Evolutionary conservation across 2,329 filamentous ascomycete genomes (phyloP), one percentile per base, ranked within the genome.

Genomic region (Diaporthe sp.): DNA sequence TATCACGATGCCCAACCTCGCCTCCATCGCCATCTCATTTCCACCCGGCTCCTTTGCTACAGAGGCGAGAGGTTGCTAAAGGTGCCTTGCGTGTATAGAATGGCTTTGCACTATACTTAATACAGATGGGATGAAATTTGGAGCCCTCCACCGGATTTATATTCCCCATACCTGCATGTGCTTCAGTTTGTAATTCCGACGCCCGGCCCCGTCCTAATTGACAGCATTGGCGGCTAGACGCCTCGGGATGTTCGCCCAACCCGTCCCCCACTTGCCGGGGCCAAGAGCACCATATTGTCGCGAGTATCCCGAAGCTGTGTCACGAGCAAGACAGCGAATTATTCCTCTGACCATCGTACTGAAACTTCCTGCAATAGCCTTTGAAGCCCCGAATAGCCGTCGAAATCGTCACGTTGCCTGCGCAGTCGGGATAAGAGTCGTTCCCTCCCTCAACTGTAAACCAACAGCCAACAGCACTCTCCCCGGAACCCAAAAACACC

Each of bases 201-300:
- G n/a, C n/a, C 32, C 32, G 55, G 13, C 15, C 55, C 30, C 32
- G 12, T 58, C 17, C n/a, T 8, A 39, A 47, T 8, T 32, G 30
- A 66, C 44, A 19, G 27, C 22, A 10, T 17, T 13, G 63, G 63
- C 63, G 61, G 30, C 42, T 44, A 22, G 22, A 30, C 32, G 30
- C 42, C 7, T 27, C 44, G 22, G 30, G 22, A 22, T n/a, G 22
- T 2, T 66, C 27, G 61, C 13, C 42, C 4, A 27, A 6, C 13
- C n/a, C 44, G n/a, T 25, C 44, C 63, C 47, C 63, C 63, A 68
- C 63, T 53, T 53, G 4, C 63, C 44, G 63, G 63, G 32, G 30
- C 15, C 47, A n/a, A 15, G 44, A 51, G 10, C 27, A 51, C 44
- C 25, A n/a, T 15, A 22, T 0, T 19, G 3, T 12, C 19, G 42